Conservation (phyloP, 768 basidiomycete genomes). For the Leccinum pellstonianum region DNA sequence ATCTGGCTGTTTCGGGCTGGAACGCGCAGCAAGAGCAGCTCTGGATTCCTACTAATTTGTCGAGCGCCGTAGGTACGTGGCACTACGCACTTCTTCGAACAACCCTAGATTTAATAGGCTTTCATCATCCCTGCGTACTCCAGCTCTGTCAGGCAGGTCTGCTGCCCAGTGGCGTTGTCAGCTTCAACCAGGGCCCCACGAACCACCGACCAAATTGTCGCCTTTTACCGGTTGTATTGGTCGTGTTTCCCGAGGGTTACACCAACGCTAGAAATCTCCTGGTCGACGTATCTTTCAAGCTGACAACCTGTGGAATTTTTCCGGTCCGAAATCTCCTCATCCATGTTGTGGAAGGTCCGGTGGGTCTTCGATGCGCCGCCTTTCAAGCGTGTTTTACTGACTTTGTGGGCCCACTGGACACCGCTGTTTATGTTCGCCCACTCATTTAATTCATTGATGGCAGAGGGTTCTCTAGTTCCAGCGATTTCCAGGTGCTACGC, state of each 20-base stretch:
- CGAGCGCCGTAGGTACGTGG: background rate
- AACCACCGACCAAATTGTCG: background rate
- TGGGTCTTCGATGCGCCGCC: background rate
- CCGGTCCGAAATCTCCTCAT: background rate
- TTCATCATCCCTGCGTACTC: background rate
- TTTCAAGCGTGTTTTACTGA: background rate
- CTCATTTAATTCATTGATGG: constrained; percentile 1
- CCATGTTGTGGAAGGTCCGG: background rate
- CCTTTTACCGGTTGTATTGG: background rate
- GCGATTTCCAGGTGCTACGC: background rate
- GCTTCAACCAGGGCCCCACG: background rate
- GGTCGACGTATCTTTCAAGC: background rate
- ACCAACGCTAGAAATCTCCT: background rate
- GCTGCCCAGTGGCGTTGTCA: constrained; percentile 1
- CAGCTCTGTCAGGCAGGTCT: constrained; percentile 4
- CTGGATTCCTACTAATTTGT: background rate
- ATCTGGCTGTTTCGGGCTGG: background rate
- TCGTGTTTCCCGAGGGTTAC: background rate
- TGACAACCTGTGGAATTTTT: background rate
- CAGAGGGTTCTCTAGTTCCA: background rate
- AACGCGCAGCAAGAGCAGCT: constrained; percentile 4
- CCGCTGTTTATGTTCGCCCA: background rate
- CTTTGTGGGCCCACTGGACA: background rate
- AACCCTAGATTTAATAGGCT: background rate
- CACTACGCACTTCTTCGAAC: background rate